Conservation (phyloP, 805 yeast species). For the Ogataea populi-albae region DNA sequence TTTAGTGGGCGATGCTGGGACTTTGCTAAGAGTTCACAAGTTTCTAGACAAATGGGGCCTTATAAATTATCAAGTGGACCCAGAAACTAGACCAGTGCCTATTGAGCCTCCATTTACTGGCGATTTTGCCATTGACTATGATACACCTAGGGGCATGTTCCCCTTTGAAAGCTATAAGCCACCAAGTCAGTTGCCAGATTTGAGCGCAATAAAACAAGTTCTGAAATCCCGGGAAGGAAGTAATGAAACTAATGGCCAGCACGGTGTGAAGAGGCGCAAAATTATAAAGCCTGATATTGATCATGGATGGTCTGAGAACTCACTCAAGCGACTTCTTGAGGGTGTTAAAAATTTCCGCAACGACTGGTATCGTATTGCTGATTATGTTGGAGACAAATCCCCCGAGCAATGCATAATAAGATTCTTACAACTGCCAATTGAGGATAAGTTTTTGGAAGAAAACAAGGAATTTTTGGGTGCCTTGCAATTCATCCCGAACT, state of each 20-base stretch:
- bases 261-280: slow-evolving; percentile 22
- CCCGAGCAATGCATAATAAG: slow-evolving; percentile 78
- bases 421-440: slow-evolving; percentile 77
- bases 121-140: slow-evolving; percentile 72
- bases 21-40: slow-evolving; percentile 78
- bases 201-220: slow-evolving; percentile 26
- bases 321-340: slow-evolving; percentile 56
- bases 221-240: slow-evolving; percentile 12
- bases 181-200: slow-evolving; percentile 46
- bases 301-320: slow-evolving; percentile 64
- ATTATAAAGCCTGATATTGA: slow-evolving; percentile 36
- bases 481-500: slow-evolving; percentile 74
- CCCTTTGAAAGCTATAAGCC: slow-evolving; percentile 84
- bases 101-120: slow-evolving; percentile 75
- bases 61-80: slow-evolving; percentile 87
- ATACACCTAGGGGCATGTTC: slow-evolving; percentile 88
- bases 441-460: slow-evolving; percentile 62
- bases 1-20: slow-evolving; percentile 87
- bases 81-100: slow-evolving; percentile 65
- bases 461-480: slow-evolving; percentile 58
- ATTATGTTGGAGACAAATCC: slow-evolving; percentile 62
- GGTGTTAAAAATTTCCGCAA: slow-evolving; percentile 61
- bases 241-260: slow-evolving; percentile 12
- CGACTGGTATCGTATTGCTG: slow-evolving; percentile 79
- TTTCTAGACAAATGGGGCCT: slow-evolving; percentile 91